These are phyloP conservation scores for Dendrobium nobile DNA, from an alignment of 106 monocot species.

Conservation along the genomic window DNA sequence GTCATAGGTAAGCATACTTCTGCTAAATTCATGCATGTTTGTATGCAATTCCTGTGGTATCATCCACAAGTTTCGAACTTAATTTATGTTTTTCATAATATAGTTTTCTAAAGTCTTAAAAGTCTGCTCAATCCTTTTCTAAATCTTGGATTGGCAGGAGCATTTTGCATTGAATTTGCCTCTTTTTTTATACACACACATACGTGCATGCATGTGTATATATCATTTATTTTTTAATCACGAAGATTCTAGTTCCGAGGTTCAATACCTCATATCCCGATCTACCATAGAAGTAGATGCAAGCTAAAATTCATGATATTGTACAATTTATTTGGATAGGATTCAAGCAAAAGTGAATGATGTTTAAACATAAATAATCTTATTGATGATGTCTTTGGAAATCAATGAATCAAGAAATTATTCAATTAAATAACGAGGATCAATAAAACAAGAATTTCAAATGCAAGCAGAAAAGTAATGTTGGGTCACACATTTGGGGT, in stretches of 20 bases:
- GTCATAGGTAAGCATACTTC: conserved; percentile 41
- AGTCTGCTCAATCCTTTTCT: not conserved
- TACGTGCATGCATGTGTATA: too few relatives aligned
- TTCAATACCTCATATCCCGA: too few relatives aligned
- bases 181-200: too few relatives aligned
- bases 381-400: not conserved
- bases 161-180: not conserved
- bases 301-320: not conserved
- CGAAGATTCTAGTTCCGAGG: not conserved
- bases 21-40: not conserved
- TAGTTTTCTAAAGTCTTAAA: not conserved
- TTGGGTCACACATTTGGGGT: not conserved
- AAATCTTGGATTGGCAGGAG: not conserved
- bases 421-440: too few relatives aligned
- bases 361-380: not conserved
- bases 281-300: not conserved
- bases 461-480: not conserved
- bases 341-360: not conserved
- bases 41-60: not conserved
- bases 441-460: not conserved
- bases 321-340: not conserved
- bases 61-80: not conserved
- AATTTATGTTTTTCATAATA: not conserved
- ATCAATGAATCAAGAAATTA: not conserved
- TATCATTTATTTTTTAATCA: not conserved